These are phyloP conservation scores for Russula griseocarnosa DNA, from an alignment of 768 basidiomycete species.

Conservation along the genomic window DNA sequence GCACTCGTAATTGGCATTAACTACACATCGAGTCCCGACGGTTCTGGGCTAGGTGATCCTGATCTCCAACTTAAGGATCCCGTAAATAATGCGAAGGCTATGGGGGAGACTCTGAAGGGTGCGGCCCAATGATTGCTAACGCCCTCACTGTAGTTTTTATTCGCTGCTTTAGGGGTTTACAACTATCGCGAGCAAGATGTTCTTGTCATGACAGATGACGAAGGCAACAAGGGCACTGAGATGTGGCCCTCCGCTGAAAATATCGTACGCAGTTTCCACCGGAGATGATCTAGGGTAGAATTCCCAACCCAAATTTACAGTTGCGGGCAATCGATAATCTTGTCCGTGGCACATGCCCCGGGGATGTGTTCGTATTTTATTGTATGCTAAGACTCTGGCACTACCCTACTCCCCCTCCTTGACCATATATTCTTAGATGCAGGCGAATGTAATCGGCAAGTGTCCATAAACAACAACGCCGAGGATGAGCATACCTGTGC, in stretches of 20 bases:
- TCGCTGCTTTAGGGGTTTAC: neutral
- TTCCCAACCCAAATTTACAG: constrained; percentile 7
- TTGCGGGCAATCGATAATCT: constrained; percentile 20
- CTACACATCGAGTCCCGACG: neutral
- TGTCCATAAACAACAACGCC: neutral
- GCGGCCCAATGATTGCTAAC: neutral
- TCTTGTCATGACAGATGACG: constrained; percentile 25
- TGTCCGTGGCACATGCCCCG: constrained; percentile 18
- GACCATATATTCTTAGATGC: constrained; percentile 1
- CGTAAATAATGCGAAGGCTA: constrained; percentile 12
- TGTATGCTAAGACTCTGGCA: constrained; percentile 17
- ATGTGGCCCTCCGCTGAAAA: constrained; percentile 21
- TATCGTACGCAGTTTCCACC: constrained; percentile 19
- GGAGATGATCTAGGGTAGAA: neutral
- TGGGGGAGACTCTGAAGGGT: constrained; percentile 17
- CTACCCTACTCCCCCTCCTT: neutral
- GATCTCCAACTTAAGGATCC: constrained; percentile 10
- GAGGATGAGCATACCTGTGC: constrained; percentile 12
- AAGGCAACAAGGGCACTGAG: neutral
- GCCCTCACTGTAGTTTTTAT: neutral
- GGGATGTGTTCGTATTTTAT: constrained; percentile 28
- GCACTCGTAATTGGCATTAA: constrained; percentile 11
- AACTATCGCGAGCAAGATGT: constrained; percentile 15
- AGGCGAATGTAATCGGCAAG: constrained; percentile 12
- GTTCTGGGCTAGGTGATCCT: too few relatives aligned